Evolutionary conservation across 176 grass and related monocot species (phyloP).

Genomic region (Musa acuminata): DNA sequence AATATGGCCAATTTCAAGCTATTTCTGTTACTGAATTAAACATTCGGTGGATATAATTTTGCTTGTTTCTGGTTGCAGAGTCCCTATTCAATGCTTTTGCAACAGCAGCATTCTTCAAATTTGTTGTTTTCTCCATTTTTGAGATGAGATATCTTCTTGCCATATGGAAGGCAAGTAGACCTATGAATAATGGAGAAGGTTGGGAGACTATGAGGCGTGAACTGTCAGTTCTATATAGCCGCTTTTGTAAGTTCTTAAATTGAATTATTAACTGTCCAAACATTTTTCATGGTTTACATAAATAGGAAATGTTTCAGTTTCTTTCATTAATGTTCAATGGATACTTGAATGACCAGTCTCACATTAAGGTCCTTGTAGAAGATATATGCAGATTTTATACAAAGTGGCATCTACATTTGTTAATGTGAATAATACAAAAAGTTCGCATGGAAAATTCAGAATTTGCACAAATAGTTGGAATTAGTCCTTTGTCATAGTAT

Average conservation of each 20-base stretch:
- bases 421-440: too few species aligned
- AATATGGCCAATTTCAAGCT: neutral
- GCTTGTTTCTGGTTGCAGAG: slow-evolving; percentile 42
- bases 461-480: too few species aligned
- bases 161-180: slow-evolving; percentile 97
- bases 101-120: slow-evolving; percentile 98
- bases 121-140: slow-evolving; percentile 98
- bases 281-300: neutral
- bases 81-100: slow-evolving; percentile 99
- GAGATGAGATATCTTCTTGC: slow-evolving; percentile 98
- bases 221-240: slow-evolving; percentile 93
- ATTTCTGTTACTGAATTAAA: neutral
- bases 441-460: too few species aligned
- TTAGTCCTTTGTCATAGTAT: too few species aligned
- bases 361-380: too few species aligned
- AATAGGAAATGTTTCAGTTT: neutral
- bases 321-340: neutral
- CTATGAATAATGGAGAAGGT: slow-evolving; percentile 75
- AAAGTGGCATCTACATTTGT: too few species aligned
- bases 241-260: slow-evolving; percentile 81
- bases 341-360: neutral
- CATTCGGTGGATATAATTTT: slow-evolving; percentile 7
- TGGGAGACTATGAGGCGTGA: slow-evolving; percentile 95
- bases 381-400: too few species aligned
- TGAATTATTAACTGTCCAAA: neutral